These are phyloP conservation scores for Reutealis trisperma DNA, from an alignment of 345 rosid species.

Conservation along the genomic window DNA sequence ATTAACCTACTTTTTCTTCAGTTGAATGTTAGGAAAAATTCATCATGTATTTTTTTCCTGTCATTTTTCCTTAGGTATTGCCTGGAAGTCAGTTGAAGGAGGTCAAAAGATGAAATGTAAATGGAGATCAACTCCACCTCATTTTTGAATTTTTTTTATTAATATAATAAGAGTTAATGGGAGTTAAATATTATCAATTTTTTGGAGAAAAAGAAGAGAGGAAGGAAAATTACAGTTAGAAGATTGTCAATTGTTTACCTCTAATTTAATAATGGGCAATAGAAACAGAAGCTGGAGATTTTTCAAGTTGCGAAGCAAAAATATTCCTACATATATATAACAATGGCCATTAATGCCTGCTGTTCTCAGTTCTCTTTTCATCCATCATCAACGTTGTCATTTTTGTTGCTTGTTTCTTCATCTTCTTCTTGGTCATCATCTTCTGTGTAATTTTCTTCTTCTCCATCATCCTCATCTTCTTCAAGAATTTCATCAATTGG, in stretches of 20 bases:
- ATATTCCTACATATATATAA: neutral
- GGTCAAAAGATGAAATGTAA: too few relatives aligned
- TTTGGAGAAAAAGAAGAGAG: neutral
- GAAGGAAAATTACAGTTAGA: neutral
- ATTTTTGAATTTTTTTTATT: too few relatives aligned
- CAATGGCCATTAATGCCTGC: neutral
- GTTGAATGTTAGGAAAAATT: neutral
- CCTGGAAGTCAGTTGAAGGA: too few relatives aligned
- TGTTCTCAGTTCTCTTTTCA: neutral
- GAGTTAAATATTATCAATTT: too few relatives aligned
- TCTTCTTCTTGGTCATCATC: too few relatives aligned
- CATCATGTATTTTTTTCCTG: neutral
- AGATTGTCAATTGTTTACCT: neutral
- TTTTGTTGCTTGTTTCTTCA: constrained; percentile 15
- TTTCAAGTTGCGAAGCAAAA: neutral
- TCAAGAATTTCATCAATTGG: constrained; percentile 48
- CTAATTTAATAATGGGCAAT: neutral
- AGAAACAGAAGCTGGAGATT: neutral
- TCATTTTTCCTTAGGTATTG: too few relatives aligned
- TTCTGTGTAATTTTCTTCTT: constrained; percentile 19
- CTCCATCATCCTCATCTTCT: constrained; percentile 29
- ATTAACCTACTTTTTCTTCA: neutral
- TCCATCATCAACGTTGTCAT: neutral
- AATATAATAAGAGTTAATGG: too few relatives aligned
- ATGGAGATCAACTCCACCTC: too few relatives aligned